These are phyloP conservation scores for Pseudocercospora eumusae DNA, from an alignment of 2,329 filamentous ascomycete genomes.

Conservation along the genomic window DNA sequence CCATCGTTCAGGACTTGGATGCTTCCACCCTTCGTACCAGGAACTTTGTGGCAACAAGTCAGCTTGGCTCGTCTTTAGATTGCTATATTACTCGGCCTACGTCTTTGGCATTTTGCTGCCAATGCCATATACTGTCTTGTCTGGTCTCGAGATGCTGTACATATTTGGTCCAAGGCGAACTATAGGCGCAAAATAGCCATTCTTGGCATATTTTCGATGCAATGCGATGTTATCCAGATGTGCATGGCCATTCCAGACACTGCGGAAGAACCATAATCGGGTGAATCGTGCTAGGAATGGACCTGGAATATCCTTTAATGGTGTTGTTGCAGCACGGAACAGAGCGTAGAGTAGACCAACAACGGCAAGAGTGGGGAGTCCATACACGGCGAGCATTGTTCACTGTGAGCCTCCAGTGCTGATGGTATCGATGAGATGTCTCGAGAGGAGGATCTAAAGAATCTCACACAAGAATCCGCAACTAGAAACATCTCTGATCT, in stretches of 20 bases:
- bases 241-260: conserved; percentile 27
- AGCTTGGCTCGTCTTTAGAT: background rate
- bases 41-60: background rate
- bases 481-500: background rate
- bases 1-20: conserved; percentile 23
- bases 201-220: conserved; percentile 25
- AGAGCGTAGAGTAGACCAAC: background rate
- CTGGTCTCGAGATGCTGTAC: conserved; percentile 25
- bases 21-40: conserved; percentile 28
- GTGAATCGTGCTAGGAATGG: conserved; percentile 30
- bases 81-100: background rate
- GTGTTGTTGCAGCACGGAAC: conserved; percentile 10
- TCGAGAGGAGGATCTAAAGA: too few relatives aligned
- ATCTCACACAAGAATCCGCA: background rate
- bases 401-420: too few relatives aligned
- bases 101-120: conserved; percentile 32
- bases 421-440: too few relatives aligned
- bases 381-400: background rate
- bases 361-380: background rate
- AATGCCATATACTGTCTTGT: conserved; percentile 29
- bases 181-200: conserved; percentile 24
- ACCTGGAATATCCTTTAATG: conserved; percentile 28
- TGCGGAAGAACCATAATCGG: conserved; percentile 28
- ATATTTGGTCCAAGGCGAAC: conserved; percentile 32
- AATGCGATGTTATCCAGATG: conserved; percentile 30